These are phyloP conservation scores for Backusella psychrophila DNA, from an alignment of 192 early-diverging fungal genomes.

Conservation along the genomic window DNA sequence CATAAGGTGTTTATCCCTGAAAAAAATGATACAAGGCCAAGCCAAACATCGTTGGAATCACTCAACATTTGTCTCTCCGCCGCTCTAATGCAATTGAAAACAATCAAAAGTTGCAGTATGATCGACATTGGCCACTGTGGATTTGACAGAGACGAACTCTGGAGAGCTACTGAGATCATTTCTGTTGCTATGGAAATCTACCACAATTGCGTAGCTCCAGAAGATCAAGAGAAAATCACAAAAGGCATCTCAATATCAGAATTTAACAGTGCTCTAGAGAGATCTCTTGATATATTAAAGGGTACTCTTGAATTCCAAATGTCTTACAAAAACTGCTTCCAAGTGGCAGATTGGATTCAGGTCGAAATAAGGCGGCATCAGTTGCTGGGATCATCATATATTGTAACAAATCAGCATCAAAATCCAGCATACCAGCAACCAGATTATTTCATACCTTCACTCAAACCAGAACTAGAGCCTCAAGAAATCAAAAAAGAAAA, in stretches of 20 bases:
- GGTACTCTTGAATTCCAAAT: constrained; percentile 25
- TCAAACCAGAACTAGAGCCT: neutral
- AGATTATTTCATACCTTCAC: neutral
- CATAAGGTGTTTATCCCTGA: constrained; percentile 38
- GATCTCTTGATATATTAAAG: constrained; percentile 20
- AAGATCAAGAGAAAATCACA: constrained; percentile 11
- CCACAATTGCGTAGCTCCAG: neutral
- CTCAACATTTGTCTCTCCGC: constrained; percentile 32
- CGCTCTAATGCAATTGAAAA: constrained; percentile 22
- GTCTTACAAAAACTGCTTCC: constrained; percentile 18
- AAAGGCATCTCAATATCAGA: constrained; percentile 18
- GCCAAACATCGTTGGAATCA: constrained; percentile 20
- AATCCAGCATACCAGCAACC: neutral
- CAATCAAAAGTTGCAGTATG: constrained; percentile 16
- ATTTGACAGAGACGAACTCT: constrained; percentile 40
- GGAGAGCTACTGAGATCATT: constrained; percentile 32
- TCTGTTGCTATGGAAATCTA: constrained; percentile 24
- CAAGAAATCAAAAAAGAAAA: constrained; percentile 1
- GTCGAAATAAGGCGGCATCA: constrained; percentile 25
- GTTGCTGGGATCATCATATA: neutral
- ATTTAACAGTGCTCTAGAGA: constrained; percentile 16
- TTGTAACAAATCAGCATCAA: neutral
- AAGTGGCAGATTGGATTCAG: constrained; percentile 34
- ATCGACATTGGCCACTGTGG: constrained; percentile 18
- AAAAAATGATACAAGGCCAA: constrained; percentile 10